These are phyloP conservation scores for Candida dajiaensis DNA, from an alignment of 805 yeast genomes.

Conservation along the genomic window DNA sequence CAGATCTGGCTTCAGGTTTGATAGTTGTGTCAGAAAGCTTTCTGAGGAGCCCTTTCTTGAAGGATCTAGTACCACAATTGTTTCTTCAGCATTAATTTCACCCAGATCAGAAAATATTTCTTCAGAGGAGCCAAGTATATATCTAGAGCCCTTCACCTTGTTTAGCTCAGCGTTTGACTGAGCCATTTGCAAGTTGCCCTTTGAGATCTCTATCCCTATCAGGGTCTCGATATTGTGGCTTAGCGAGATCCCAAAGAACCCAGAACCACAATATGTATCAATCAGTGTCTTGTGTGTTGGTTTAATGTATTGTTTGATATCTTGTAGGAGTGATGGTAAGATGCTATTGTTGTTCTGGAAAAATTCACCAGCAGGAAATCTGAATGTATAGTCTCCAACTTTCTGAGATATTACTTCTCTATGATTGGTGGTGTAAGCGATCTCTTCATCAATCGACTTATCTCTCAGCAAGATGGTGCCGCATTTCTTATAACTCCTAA, in stretches of 20 bases:
- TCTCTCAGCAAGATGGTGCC: constrained; percentile 86
- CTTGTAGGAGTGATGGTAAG: constrained; percentile 70
- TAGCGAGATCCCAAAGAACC: constrained; percentile 82
- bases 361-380: constrained; percentile 92
- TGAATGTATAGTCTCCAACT: constrained; percentile 64
- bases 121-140: constrained; percentile 88
- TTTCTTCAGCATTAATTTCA: constrained; percentile 53
- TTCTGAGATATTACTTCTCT: constrained; percentile 73
- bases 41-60: constrained; percentile 96
- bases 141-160: constrained; percentile 65
- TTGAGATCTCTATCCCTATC: constrained; percentile 89
- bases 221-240: constrained; percentile 67
- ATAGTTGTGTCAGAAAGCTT: constrained; percentile 72
- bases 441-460: constrained; percentile 40
- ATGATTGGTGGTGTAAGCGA: constrained; percentile 65
- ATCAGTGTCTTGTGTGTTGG: constrained; percentile 57
- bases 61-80: constrained; percentile 90
- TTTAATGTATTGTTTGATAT: constrained; percentile 63
- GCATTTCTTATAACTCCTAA: constrained; percentile 56
- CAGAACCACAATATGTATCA: constrained; percentile 97
- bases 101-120: constrained; percentile 59
- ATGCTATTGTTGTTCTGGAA: constrained; percentile 95
- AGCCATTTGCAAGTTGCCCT: constrained; percentile 85
- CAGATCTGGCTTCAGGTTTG: constrained; percentile 75
- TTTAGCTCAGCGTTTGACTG: constrained; percentile 69